Percentiles rank a stretch among this genome's conserved stretches.
Conservation (phyloP, 345 rosid genomes). For the Brassica rapa region DNA sequence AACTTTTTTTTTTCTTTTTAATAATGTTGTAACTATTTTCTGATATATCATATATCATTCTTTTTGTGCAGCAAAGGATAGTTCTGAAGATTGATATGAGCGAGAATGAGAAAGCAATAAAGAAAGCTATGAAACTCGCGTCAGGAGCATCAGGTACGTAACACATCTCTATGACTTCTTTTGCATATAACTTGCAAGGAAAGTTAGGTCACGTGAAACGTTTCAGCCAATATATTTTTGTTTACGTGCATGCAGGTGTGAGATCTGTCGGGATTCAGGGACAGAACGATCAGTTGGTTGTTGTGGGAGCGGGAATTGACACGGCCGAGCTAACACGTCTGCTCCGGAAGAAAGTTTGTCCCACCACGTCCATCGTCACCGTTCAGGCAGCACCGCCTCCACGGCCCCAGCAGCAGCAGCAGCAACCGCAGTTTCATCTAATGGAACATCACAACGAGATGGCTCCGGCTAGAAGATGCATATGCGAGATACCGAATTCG, state of each 20-base stretch:
- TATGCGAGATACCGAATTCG: neutral
- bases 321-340: constrained; percentile 30
- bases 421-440: neutral
- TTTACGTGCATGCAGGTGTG: constrained; percentile 26
- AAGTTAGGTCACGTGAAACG: constrained; percentile 21
- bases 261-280: constrained; percentile 35
- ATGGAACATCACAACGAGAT: constrained; percentile 16
- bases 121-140: constrained; percentile 38
- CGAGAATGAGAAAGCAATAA: constrained; percentile 11
- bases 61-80: constrained; percentile 36
- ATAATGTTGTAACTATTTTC: neutral
- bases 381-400: constrained; percentile 32
- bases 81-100: constrained; percentile 36
- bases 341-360: constrained; percentile 32
- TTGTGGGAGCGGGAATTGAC: constrained; percentile 37
- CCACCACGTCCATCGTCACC: constrained; percentile 26
- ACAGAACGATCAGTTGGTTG: constrained; percentile 35
- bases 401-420: neutral
- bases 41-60: neutral
- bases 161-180: neutral
- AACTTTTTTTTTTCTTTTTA: no score
- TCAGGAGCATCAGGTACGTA: constrained; percentile 3
- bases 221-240: neutral
- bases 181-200: constrained; percentile 4
- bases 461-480: constrained; percentile 13